These are phyloP conservation scores for Petrea volubilis DNA, from an alignment of 257 asterid genomes.

Conservation along the genomic window DNA sequence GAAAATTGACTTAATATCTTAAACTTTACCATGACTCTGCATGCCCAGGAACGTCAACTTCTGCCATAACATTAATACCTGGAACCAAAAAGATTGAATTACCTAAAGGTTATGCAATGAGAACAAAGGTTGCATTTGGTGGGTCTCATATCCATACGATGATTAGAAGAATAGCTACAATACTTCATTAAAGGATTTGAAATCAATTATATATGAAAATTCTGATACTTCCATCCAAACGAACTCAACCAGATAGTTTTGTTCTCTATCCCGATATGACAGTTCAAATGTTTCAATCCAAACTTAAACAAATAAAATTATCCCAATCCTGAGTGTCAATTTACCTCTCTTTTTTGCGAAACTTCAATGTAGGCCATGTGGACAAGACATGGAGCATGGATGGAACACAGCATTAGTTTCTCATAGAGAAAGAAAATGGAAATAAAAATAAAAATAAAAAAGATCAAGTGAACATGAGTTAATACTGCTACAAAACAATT, in stretches of 20 bases:
- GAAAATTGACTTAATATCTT: slow-evolving; percentile 15
- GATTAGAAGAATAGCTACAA: slow-evolving; percentile 1
- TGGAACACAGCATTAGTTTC: slow-evolving; percentile 32
- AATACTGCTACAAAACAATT: background rate
- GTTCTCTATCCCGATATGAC: no score
- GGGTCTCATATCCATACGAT: slow-evolving; percentile 1
- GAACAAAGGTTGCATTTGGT: background rate
- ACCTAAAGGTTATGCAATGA: slow-evolving; percentile 8
- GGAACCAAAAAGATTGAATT: slow-evolving; percentile 20
- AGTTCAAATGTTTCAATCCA: background rate
- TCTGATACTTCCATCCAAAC: background rate
- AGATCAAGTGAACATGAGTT: slow-evolving; percentile 16
- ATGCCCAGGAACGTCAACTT: slow-evolving; percentile 97
- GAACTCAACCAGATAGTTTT: no score
- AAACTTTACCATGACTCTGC: slow-evolving; percentile 82
- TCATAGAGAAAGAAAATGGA: slow-evolving; percentile 8
- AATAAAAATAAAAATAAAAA: background rate
- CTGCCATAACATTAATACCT: slow-evolving; percentile 96
- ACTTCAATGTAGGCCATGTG: slow-evolving; percentile 47
- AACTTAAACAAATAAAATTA: background rate
- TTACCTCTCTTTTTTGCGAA: slow-evolving; percentile 90
- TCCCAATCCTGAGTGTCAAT: slow-evolving; percentile 19
- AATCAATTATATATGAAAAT: background rate
- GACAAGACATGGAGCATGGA: slow-evolving; percentile 30
- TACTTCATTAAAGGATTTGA: background rate